Conservation (phyloP, 192 early-diverging fungal genomes). For the Geranomyces variabilis region DNA sequence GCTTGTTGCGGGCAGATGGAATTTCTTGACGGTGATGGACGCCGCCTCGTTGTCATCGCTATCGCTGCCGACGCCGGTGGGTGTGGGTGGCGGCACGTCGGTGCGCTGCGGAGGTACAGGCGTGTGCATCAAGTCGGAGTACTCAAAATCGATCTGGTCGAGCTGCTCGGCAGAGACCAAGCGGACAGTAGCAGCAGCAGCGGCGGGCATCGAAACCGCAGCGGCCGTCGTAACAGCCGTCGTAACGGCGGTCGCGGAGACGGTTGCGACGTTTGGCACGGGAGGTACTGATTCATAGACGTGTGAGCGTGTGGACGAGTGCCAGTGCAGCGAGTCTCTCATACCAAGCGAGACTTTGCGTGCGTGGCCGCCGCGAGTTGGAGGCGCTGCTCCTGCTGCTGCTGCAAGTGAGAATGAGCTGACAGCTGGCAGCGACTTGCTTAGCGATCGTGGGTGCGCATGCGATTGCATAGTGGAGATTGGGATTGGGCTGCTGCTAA, state of each 20-base stretch:
- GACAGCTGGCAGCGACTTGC: too few species aligned
- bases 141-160: constrained; percentile 6
- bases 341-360: neutral
- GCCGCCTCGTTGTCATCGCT: neutral
- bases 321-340: neutral
- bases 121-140: neutral
- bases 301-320: neutral
- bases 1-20: neutral
- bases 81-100: constrained; percentile 3
- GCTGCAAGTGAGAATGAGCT: too few species aligned
- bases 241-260: too few species aligned
- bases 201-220: too few species aligned
- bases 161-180: neutral
- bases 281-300: neutral
- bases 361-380: neutral
- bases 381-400: too few species aligned
- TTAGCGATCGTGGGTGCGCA: too few species aligned
- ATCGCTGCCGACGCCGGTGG: neutral
- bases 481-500: too few species aligned
- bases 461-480: too few species aligned
- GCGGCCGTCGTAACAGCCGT: too few species aligned
- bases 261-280: neutral
- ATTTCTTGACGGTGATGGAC: constrained; percentile 9
- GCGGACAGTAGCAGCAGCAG: too few species aligned
- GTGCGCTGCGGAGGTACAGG: constrained; percentile 6